Evolutionary conservation across 768 basidiomycete species (phyloP).

Genomic region (Sporobolomyces roseus): DNA sequence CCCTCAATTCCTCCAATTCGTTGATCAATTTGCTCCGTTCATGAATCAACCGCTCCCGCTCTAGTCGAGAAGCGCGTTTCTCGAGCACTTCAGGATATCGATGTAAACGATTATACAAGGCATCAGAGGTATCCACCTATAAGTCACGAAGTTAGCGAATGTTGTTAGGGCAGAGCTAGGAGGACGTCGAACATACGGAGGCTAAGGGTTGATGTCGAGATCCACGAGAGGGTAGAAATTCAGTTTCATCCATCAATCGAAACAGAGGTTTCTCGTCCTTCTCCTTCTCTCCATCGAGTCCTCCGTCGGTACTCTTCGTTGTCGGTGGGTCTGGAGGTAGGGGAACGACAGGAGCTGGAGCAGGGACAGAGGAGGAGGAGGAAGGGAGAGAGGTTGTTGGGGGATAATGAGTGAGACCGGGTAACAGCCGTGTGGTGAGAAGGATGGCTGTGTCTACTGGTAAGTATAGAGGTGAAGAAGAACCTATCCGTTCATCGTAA

Average conservation of each 20-base stretch:
- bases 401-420: constrained; percentile 6
- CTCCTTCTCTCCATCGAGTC: no score
- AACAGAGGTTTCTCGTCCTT: constrained; percentile 7
- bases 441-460: constrained; percentile 25
- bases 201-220: constrained; percentile 13
- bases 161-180: no score
- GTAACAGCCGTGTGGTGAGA: constrained; percentile 16
- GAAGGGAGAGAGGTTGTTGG: background rate
- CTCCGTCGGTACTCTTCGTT: background rate
- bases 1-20: constrained; percentile 36
- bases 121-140: constrained; percentile 37
- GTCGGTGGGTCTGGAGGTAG: background rate
- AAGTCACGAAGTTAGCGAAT: background rate
- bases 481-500: background rate
- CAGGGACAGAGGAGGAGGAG: background rate
- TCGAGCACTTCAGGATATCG: constrained; percentile 41
- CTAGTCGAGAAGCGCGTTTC: constrained; percentile 34
- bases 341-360: no score
- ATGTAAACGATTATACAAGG: constrained; percentile 34
- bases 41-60: constrained; percentile 37
- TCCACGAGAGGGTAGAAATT: constrained; percentile 12
- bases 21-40: constrained; percentile 38
- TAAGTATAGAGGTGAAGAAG: background rate
- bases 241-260: constrained; percentile 17
- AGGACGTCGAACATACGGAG: constrained; percentile 6